phyloP scores from a whole-genome alignment of 2,329 filamentous ascomycete species.

The Diaporthe longicolla region DNA sequence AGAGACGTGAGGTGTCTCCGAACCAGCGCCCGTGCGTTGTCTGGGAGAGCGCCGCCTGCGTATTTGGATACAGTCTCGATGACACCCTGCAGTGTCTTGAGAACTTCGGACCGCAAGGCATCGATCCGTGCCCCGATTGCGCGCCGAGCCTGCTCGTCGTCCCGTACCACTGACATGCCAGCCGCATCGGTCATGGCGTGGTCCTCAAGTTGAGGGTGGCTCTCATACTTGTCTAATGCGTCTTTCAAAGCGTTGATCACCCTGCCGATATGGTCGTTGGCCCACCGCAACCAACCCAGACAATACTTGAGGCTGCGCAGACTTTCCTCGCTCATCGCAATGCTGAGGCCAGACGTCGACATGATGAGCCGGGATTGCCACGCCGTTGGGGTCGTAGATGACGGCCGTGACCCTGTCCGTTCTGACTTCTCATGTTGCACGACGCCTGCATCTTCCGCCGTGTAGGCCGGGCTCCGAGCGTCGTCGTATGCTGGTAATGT shows the following conservation, averaged over 20 bases:
- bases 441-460: constrained; percentile 68
- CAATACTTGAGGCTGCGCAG: constrained; percentile 88
- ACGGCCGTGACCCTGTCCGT: constrained; percentile 47
- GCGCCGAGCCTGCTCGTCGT: constrained; percentile 52
- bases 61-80: constrained; percentile 90
- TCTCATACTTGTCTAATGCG: constrained; percentile 85
- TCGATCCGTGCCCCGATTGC: constrained; percentile 75
- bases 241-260: constrained; percentile 81
- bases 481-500: constrained; percentile 89
- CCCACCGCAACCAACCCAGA: constrained; percentile 82
- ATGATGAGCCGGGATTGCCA: constrained; percentile 91
- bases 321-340: constrained; percentile 92
- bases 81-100: constrained; percentile 84
- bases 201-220: constrained; percentile 50
- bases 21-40: constrained; percentile 88
- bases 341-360: constrained; percentile 89
- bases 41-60: constrained; percentile 89
- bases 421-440: constrained; percentile 39
- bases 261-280: constrained; percentile 84
- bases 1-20: constrained; percentile 86
- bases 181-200: constrained; percentile 45
- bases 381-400: constrained; percentile 51
- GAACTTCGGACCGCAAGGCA: constrained; percentile 76
- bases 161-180: constrained; percentile 43
- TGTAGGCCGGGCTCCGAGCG: constrained; percentile 80